Percentiles rank a stretch among this genome's conserved stretches.
Evolutionary conservation across 371 early-diverging fungal genomes (phyloP).

Genomic region (Apophysomyces sp.): DNA sequence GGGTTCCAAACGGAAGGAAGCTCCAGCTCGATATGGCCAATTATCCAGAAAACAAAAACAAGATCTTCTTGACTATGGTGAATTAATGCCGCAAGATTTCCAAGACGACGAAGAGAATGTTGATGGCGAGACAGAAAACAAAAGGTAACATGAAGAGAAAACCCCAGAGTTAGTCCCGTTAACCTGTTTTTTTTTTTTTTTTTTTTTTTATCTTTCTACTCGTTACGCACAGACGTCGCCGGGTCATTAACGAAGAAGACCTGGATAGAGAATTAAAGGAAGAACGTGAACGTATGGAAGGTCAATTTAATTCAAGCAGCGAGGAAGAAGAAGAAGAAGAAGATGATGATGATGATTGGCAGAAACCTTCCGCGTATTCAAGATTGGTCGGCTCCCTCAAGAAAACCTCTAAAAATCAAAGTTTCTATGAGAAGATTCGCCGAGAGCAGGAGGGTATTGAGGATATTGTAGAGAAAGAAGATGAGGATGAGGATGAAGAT

Average conservation of each 20-base stretch:
- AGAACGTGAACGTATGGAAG: conserved; percentile 31
- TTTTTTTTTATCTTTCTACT: no score
- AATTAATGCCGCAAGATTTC: conserved; percentile 58
- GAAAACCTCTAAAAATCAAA: conserved; percentile 46
- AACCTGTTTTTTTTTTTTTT: background rate
- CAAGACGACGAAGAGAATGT: conserved; percentile 42
- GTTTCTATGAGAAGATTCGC: conserved; percentile 40
- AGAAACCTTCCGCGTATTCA: conserved; percentile 51
- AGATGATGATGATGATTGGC: conserved; percentile 39
- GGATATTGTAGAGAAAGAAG: conserved; percentile 14
- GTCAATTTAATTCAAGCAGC: conserved; percentile 36
- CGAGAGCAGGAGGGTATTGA: conserved; percentile 46
- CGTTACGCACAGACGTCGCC: conserved; percentile 18
- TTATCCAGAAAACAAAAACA: conserved; percentile 46
- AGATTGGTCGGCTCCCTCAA: conserved; percentile 40
- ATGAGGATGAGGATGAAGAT: conserved; percentile 22
- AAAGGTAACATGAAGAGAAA: background rate
- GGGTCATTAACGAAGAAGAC: conserved; percentile 52
- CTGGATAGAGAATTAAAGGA: conserved; percentile 50
- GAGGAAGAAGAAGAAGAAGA: conserved; percentile 24
- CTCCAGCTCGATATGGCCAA: conserved; percentile 35
- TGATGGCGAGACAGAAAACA: background rate
- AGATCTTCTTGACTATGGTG: conserved; percentile 65
- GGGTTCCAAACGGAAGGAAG: conserved; percentile 15
- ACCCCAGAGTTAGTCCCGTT: background rate